phyloP scores from a whole-genome alignment of 1,284 basidiomycete species.

The Paramarasmius palmivorus region DNA sequence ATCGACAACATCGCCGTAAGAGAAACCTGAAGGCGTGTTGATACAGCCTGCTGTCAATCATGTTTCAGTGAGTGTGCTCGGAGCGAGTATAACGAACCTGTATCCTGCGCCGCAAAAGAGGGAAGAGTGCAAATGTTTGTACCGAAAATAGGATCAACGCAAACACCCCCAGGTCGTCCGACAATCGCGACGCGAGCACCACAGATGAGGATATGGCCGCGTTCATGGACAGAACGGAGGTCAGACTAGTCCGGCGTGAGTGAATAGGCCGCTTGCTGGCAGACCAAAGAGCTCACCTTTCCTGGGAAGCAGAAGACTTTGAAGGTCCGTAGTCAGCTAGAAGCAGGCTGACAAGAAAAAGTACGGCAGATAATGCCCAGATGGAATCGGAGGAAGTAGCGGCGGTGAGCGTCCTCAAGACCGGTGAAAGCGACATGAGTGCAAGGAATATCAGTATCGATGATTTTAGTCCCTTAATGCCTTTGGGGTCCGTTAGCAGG shows the following conservation, averaged over 20 bases:
- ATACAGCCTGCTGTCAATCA: slow-evolving; percentile 38
- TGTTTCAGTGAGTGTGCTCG: background rate
- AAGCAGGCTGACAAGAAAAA: slow-evolving; percentile 46
- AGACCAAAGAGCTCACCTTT: slow-evolving; percentile 33
- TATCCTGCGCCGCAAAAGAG: slow-evolving; percentile 77
- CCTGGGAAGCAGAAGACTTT: slow-evolving; percentile 48
- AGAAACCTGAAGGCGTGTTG: slow-evolving; percentile 42
- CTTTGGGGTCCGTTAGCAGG: slow-evolving; percentile 32
- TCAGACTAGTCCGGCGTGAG: slow-evolving; percentile 54
- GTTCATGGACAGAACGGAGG: slow-evolving; percentile 91
- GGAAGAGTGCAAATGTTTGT: slow-evolving; percentile 84
- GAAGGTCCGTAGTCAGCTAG: slow-evolving; percentile 53
- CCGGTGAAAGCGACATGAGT: slow-evolving; percentile 87
- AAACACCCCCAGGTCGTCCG: slow-evolving; percentile 86
- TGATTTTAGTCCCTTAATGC: slow-evolving; percentile 68
- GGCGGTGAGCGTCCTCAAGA: slow-evolving; percentile 89
- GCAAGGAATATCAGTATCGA: slow-evolving; percentile 87
- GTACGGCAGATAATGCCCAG: slow-evolving; percentile 77
- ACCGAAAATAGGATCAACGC: slow-evolving; percentile 87
- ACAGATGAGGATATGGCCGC: slow-evolving; percentile 93
- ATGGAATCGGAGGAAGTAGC: slow-evolving; percentile 97
- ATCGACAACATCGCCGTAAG: slow-evolving; percentile 52
- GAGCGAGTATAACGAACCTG: slow-evolving; percentile 46
- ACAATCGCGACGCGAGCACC: slow-evolving; percentile 89
- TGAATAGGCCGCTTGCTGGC: slow-evolving; percentile 33